Conservation (phyloP, 1,139 yeast species). For the Diutina siamensis region DNA sequence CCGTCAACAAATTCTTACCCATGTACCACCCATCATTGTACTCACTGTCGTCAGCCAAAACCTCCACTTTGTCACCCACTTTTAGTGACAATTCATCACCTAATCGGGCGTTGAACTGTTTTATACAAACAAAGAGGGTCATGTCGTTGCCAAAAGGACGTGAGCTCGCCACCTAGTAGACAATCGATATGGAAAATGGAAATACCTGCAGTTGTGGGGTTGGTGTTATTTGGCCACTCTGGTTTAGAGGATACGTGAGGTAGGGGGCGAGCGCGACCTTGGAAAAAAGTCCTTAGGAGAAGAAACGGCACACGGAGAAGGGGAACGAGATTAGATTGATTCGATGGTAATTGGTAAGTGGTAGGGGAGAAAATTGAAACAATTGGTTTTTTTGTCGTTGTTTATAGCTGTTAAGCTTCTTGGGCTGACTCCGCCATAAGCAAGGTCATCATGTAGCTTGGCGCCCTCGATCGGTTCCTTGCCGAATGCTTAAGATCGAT, state of each 20-base stretch:
- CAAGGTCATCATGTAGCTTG: too few relatives aligned
- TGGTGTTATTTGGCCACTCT: background rate
- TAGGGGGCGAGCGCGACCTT: background rate
- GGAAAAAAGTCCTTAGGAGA: background rate
- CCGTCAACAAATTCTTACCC: slow-evolving; percentile 68
- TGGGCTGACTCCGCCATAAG: too few relatives aligned
- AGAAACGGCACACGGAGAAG: background rate
- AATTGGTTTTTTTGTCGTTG: too few relatives aligned
- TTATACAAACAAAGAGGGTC: slow-evolving; percentile 24
- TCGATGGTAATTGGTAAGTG: too few relatives aligned
- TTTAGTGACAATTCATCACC: slow-evolving; percentile 79
- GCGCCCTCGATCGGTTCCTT: background rate
- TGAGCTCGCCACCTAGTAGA: too few relatives aligned
- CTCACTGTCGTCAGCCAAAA: slow-evolving; percentile 84
- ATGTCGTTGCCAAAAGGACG: background rate
- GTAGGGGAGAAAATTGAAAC: too few relatives aligned
- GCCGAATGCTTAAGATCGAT: background rate
- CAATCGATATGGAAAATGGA: background rate
- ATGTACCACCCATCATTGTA: slow-evolving; percentile 96
- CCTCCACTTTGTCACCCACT: slow-evolving; percentile 80
- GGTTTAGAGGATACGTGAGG: too few relatives aligned
- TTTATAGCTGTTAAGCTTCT: too few relatives aligned
- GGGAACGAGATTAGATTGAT: too few relatives aligned
- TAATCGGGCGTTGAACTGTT: slow-evolving; percentile 74
- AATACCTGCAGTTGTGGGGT: too few relatives aligned